A percentile compares a stretch with the other conserved stretches of the same genome.
These are phyloP conservation scores for Dissophora ornata DNA, from an alignment of 192 early-diverging fungal genomes.

Conservation along the genomic window DNA sequence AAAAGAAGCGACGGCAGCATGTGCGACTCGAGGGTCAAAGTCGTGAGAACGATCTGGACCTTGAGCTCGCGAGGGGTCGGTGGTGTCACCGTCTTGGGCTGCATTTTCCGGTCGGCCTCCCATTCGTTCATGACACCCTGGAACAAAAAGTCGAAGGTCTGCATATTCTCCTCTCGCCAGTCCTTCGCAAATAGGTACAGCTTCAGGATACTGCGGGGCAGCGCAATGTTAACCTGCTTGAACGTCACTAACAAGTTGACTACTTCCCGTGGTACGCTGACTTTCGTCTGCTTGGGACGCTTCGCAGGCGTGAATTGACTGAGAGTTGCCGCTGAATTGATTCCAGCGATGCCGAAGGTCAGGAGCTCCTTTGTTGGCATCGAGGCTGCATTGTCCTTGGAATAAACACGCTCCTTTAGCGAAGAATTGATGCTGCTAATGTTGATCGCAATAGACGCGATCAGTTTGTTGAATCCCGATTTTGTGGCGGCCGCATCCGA, in stretches of 20 bases:
- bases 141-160: conserved; percentile 75
- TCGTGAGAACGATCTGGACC: conserved; percentile 70
- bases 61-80: conserved; percentile 62
- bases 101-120: conserved; percentile 63
- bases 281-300: conserved; percentile 47
- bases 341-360: conserved; percentile 55
- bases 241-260: conserved; percentile 63
- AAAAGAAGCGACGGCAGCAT: conserved; percentile 71
- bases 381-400: conserved; percentile 41
- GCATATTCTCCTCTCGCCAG: conserved; percentile 75
- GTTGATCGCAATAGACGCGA: conserved; percentile 52
- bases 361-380: conserved; percentile 48
- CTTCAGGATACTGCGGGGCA: conserved; percentile 76
- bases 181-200: conserved; percentile 80
- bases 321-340: conserved; percentile 58
- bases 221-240: conserved; percentile 56
- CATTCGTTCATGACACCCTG: conserved; percentile 75
- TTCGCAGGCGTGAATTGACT: conserved; percentile 49
- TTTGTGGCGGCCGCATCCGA: conserved; percentile 31
- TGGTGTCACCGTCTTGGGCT: conserved; percentile 24
- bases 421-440: conserved; percentile 56
- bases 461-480: conserved; percentile 45
- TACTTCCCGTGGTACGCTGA: conserved; percentile 45
- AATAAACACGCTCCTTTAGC: conserved; percentile 38
- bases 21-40: conserved; percentile 69